Conservation (phyloP, 2,329 filamentous ascomycete species). For the Aspergillus persii region DNA sequence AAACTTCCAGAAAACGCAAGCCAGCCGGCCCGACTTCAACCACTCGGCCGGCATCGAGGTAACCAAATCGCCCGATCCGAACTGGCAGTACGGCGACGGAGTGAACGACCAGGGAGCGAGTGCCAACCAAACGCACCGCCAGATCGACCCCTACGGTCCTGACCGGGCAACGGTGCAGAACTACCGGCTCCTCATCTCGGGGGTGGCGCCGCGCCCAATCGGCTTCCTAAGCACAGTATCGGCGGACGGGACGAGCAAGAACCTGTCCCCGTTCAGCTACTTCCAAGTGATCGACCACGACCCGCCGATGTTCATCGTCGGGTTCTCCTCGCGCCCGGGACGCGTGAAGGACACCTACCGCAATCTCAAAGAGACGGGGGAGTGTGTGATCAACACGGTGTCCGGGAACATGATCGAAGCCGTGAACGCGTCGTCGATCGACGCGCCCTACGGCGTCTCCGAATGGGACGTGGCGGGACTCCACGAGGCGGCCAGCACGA, state of each 20-base stretch:
- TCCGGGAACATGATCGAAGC: slow-evolving; percentile 82
- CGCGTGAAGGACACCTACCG: slow-evolving; percentile 74
- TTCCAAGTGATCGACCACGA: slow-evolving; percentile 82
- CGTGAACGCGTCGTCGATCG: slow-evolving; percentile 75
- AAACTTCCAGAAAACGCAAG: slow-evolving; percentile 41
- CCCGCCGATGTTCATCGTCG: slow-evolving; percentile 75
- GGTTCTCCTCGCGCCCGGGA: slow-evolving; percentile 56
- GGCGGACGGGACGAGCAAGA: slow-evolving; percentile 63
- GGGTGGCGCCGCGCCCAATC: slow-evolving; percentile 79
- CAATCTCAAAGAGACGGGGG: slow-evolving; percentile 68
- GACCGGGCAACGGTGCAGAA: slow-evolving; percentile 69
- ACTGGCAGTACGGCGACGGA: slow-evolving; percentile 45
- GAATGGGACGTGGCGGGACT: slow-evolving; percentile 81
- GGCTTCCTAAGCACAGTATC: slow-evolving; percentile 60
- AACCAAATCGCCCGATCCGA: slow-evolving; percentile 41
- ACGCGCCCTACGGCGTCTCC: slow-evolving; percentile 71
- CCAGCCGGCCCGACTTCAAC: slow-evolving; percentile 43
- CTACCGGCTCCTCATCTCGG: slow-evolving; percentile 91
- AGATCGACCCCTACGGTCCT: slow-evolving; percentile 76
- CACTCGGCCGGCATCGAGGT: slow-evolving; percentile 30
- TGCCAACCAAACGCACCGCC: slow-evolving; percentile 61
- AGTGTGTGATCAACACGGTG: slow-evolving; percentile 87
- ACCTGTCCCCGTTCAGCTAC: slow-evolving; percentile 86
- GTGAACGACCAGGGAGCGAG: slow-evolving; percentile 46
- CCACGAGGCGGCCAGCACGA: slow-evolving; percentile 63